phyloP scores from a whole-genome alignment of 2,329 filamentous ascomycete species.

The Niveomyces coronatus region DNA sequence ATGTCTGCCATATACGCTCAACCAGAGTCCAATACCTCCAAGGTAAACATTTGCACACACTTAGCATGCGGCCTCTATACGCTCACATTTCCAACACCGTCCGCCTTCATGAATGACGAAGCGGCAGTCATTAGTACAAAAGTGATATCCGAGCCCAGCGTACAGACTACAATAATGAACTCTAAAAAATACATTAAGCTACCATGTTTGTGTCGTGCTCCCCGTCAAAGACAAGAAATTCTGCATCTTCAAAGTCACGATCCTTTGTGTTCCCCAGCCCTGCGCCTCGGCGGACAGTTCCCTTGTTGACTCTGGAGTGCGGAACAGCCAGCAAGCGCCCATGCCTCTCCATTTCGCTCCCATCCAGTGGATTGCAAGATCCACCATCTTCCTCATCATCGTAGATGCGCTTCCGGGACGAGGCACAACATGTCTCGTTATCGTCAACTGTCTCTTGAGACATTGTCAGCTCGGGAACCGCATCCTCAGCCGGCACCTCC shows the following conservation, averaged over 20 bases:
- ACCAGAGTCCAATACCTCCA: too few species aligned
- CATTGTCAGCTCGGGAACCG: constrained; percentile 39
- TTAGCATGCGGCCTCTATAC: constrained; percentile 3
- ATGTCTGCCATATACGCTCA: too few species aligned
- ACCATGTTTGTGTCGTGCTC: constrained; percentile 33
- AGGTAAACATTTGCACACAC: too few species aligned
- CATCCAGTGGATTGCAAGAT: constrained; percentile 23
- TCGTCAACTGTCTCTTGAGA: constrained; percentile 44
- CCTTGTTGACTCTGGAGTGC: constrained; percentile 20
- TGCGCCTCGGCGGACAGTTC: constrained; percentile 12
- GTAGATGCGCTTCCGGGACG: constrained; percentile 38
- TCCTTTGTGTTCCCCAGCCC: constrained; percentile 39
- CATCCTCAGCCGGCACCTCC: constrained; percentile 25
- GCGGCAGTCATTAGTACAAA: too few species aligned
- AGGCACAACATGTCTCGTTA: constrained; percentile 12
- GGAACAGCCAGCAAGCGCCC: constrained; percentile 41
- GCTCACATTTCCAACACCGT: constrained; percentile 5
- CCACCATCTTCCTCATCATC: constrained; percentile 34
- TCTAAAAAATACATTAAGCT: background rate
- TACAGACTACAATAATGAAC: constrained; percentile 1
- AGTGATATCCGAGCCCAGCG: background rate
- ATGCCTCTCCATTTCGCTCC: constrained; percentile 29
- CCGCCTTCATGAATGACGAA: background rate
- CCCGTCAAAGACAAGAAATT: constrained; percentile 44
- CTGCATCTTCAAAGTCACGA: constrained; percentile 58